Evolutionary conservation across 2,329 filamentous ascomycete species (phyloP).

Genomic region (Colletotrichum truncatum): DNA sequence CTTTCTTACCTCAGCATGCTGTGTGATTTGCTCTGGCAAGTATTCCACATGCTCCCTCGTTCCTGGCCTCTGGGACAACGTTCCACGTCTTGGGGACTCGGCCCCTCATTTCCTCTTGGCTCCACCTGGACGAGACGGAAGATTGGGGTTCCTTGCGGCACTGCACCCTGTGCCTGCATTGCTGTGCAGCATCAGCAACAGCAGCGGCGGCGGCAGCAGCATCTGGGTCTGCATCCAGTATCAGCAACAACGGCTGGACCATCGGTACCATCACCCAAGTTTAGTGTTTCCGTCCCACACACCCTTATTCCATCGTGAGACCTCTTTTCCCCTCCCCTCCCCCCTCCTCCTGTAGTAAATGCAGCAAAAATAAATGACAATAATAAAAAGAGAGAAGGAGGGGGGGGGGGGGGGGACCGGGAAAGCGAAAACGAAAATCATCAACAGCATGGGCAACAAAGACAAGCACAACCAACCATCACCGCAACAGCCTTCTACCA

Average conservation of each 20-base stretch:
- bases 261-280: not conserved
- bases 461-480: too few species aligned
- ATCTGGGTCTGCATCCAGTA: not conserved
- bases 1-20: not conserved
- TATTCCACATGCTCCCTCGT: too few species aligned
- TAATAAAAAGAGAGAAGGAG: too few species aligned
- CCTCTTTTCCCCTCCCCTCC: too few species aligned
- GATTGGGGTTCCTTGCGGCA: not conserved
- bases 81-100: not conserved
- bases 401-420: too few species aligned
- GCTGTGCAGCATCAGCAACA: not conserved
- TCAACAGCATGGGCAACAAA: too few species aligned
- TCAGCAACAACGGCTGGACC: not conserved
- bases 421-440: too few species aligned
- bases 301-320: too few species aligned
- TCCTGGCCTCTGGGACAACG: constrained; percentile 1
- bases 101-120: constrained; percentile 11
- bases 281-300: too few species aligned
- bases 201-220: not conserved
- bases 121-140: constrained; percentile 5
- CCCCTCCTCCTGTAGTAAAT: too few species aligned
- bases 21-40: not conserved
- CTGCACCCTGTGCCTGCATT: constrained; percentile 4
- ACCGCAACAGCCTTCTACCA: too few species aligned
- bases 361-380: too few species aligned